A percentile compares a stretch with the other conserved stretches of the same genome.
Evolutionary conservation across 2,329 filamentous ascomycete species (phyloP).

Genomic region (Lachnellula subtilissima): DNA sequence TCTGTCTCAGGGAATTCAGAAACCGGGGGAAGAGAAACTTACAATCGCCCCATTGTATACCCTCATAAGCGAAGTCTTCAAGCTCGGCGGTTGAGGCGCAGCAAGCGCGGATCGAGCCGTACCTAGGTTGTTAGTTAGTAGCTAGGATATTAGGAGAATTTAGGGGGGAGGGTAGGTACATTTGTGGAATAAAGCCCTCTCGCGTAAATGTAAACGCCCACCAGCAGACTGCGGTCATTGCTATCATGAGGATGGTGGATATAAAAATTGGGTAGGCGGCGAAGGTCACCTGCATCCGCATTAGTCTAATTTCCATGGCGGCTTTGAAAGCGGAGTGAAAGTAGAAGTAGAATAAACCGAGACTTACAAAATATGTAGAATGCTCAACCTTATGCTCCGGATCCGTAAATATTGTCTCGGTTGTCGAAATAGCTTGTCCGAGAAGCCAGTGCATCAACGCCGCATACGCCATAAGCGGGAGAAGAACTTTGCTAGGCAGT

Average conservation of each 20-base stretch:
- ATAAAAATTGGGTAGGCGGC: conserved; percentile 19
- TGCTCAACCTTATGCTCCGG: conserved; percentile 10
- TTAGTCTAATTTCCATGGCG: background rate
- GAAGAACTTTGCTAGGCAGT: conserved; percentile 12
- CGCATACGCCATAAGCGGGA: conserved; percentile 17
- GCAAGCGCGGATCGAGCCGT: conserved; percentile 16
- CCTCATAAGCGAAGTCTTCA: conserved; percentile 9
- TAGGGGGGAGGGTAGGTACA: conserved; percentile 4
- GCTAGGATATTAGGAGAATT: background rate
- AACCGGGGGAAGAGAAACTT: background rate
- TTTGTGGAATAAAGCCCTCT: conserved; percentile 21
- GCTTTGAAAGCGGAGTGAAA: background rate
- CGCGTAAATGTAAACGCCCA: conserved; percentile 19
- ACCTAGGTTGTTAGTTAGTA: background rate
- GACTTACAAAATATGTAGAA: conserved; percentile 12
- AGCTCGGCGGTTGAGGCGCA: conserved; percentile 19
- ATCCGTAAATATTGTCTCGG: conserved; percentile 19
- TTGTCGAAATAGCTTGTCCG: conserved; percentile 14
- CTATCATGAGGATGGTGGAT: conserved; percentile 16
- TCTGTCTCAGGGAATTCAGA: too few relatives aligned
- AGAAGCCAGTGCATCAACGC: conserved; percentile 22
- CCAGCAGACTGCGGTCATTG: conserved; percentile 18
- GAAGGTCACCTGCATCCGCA: conserved; percentile 11
- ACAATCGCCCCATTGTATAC: conserved; percentile 20
- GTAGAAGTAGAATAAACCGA: background rate